Evolutionary conservation across 306 rosid genomes (phyloP).

Genomic region (Cicer cuneatum): DNA sequence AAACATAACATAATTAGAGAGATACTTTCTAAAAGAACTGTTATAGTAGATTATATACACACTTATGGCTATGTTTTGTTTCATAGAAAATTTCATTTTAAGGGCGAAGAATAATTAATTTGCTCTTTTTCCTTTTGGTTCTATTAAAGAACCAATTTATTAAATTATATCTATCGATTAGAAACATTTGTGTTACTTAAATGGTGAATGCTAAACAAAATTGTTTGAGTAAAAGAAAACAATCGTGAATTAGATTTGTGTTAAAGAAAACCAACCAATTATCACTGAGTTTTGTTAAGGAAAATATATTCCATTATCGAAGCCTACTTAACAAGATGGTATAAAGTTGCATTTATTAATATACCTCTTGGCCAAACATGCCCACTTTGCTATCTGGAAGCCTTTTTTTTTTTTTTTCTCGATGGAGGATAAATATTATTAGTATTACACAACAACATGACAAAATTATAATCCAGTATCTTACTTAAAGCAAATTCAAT

Average conservation of each 20-base stretch:
- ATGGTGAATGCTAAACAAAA: not conserved
- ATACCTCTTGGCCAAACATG: not conserved
- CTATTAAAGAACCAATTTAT: not conserved
- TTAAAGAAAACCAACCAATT: conserved; percentile 33
- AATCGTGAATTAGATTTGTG: conserved; percentile 6
- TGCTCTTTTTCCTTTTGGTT: not conserved
- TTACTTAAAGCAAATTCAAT: not conserved
- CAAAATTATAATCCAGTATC: not conserved
- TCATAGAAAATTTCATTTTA: too few species aligned
- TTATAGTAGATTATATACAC: too few species aligned
- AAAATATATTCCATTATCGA: conserved; percentile 19
- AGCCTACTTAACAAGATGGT: conserved; percentile 29
- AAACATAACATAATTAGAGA: too few species aligned
- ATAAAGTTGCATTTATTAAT: not conserved
- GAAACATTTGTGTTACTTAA: conserved; percentile 3
- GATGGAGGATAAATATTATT: not conserved
- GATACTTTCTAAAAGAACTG: too few species aligned
- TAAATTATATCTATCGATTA: not conserved
- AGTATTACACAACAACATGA: not conserved
- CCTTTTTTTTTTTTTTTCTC: not conserved
- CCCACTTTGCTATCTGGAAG: not conserved
- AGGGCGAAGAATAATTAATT: conserved; percentile 6
- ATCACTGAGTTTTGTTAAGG: conserved; percentile 1
- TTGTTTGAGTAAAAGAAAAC: not conserved
- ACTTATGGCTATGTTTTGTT: too few species aligned